Evolutionary conservation across 768 basidiomycete genomes (phyloP), one percentile per base, ranked within the genome.

Genomic region (Mrakia gelida): DNA sequence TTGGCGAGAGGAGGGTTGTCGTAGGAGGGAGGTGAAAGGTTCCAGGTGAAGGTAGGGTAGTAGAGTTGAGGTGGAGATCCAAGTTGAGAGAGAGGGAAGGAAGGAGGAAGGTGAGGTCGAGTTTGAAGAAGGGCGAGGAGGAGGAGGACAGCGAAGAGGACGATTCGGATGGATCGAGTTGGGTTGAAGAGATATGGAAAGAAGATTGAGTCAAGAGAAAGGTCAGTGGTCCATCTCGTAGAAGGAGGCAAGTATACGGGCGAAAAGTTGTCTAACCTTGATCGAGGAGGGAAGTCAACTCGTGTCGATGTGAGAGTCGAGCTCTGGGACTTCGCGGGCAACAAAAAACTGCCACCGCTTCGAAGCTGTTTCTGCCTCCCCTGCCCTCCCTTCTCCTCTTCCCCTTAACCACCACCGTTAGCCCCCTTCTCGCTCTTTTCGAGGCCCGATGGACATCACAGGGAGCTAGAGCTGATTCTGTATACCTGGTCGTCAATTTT

Each of bases 1-100:
- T 34, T 78, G 70, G 15, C 81, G 81, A 38, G 75, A 75, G 34
- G 18, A 52, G 49, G 16, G 49, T 21, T 71, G 9, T 26, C 56
- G 18, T 71, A 63, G 43, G 56, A 41, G 10, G 38, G 18, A 43
- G 65, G 32, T 61, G 73, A 59, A 5, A 13, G 61, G 21, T 52
- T 52, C 18, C 49, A 52, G 18, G 18, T 52, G 15, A 5, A 52
- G 49, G 49, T 52, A 49, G 15, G 18, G 49, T 16, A 2, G 18
- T 21, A 52, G 45, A 10, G 15, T 45, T 10, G 15, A 45, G 45
- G 45, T 45, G 45, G 11, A 7, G 45, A 6, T 45, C 45, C 18
- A 52, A 52, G 49, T 18, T 52, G 49, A 21, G 38, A 62, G 38
- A 3, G 62, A 38, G 16, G 59, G 34, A 18, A 65, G 61, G n/a